Conservation (phyloP, 2,329 filamentous ascomycete genomes). For the Chrysosporium queenslandicum region DNA sequence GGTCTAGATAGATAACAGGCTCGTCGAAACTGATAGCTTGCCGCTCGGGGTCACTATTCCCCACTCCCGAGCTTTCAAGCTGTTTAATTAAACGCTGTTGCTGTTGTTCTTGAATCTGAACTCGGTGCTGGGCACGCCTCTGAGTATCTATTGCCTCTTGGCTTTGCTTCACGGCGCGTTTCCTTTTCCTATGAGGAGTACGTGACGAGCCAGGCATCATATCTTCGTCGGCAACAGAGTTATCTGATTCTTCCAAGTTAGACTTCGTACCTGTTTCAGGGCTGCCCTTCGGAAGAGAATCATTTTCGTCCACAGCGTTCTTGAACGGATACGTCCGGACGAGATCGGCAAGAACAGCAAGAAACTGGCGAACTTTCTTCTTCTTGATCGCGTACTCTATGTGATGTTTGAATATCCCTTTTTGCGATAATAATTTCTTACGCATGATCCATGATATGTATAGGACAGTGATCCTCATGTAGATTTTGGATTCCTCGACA, state of each 20-base stretch:
- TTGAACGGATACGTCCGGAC: slow-evolving; percentile 18
- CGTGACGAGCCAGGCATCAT: not conserved
- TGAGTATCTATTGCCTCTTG: slow-evolving; percentile 45
- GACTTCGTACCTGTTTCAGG: not conserved
- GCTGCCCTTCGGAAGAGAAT: slow-evolving; percentile 4
- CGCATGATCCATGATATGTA: slow-evolving; percentile 29
- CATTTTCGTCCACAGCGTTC: slow-evolving; percentile 6
- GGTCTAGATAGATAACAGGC: slow-evolving; percentile 46
- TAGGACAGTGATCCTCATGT: slow-evolving; percentile 22
- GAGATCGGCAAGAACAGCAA: slow-evolving; percentile 23
- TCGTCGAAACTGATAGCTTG: slow-evolving; percentile 38
- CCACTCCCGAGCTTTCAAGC: slow-evolving; percentile 26
- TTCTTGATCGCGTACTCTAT: slow-evolving; percentile 22
- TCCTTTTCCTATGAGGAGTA: slow-evolving; percentile 40
- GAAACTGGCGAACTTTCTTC: slow-evolving; percentile 24
- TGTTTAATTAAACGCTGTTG: slow-evolving; percentile 27
- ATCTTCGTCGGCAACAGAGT: not conserved
- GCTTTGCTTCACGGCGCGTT: slow-evolving; percentile 41
- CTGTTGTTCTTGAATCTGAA: slow-evolving; percentile 47
- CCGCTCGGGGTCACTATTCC: slow-evolving; percentile 36
- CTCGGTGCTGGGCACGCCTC: slow-evolving; percentile 45
- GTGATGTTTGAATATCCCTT: slow-evolving; percentile 19
- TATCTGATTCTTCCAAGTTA: not conserved
- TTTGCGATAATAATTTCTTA: slow-evolving; percentile 14
- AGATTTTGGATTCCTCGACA: not conserved